Evolutionary conservation across 306 rosid species (phyloP).

Genomic region (Cercis canadensis): DNA sequence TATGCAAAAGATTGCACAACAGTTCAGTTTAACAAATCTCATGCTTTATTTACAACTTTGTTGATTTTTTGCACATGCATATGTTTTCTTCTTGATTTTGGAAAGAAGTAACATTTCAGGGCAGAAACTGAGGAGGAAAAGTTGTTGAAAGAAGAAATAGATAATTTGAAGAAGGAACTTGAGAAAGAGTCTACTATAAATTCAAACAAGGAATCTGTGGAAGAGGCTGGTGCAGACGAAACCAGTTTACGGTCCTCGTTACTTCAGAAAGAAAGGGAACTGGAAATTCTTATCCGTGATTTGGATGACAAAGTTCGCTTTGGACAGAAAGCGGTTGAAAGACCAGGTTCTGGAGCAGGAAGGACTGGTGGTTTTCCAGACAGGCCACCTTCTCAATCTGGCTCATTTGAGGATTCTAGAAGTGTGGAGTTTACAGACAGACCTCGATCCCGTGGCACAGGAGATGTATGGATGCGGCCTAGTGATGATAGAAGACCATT

Average conservation of each 20-base stretch:
- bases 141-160: constrained; percentile 80
- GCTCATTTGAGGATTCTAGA: constrained; percentile 80
- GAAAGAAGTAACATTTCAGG: constrained; percentile 55
- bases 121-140: constrained; percentile 78
- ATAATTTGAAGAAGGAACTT: constrained; percentile 68
- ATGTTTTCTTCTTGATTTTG: constrained; percentile 45
- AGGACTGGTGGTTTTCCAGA: constrained; percentile 60
- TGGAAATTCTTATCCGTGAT: constrained; percentile 69
- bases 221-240: constrained; percentile 40
- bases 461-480: constrained; percentile 72
- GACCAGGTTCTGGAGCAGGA: constrained; percentile 88
- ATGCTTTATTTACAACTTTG: constrained; percentile 30
- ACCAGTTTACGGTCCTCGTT: constrained; percentile 40
- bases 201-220: constrained; percentile 50
- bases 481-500: constrained; percentile 77
- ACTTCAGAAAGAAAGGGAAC: constrained; percentile 66
- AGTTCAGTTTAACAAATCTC: constrained; percentile 20
- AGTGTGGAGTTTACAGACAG: constrained; percentile 68
- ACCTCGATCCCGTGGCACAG: constrained; percentile 81
- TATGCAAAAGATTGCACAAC: background rate
- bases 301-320: constrained; percentile 93
- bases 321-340: constrained; percentile 84
- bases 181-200: constrained; percentile 51
- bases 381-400: constrained; percentile 75
- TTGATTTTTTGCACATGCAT: constrained; percentile 27